These are phyloP conservation scores for Gossypium aridum DNA, from an alignment of 441 rosid species.

Conservation along the genomic window DNA sequence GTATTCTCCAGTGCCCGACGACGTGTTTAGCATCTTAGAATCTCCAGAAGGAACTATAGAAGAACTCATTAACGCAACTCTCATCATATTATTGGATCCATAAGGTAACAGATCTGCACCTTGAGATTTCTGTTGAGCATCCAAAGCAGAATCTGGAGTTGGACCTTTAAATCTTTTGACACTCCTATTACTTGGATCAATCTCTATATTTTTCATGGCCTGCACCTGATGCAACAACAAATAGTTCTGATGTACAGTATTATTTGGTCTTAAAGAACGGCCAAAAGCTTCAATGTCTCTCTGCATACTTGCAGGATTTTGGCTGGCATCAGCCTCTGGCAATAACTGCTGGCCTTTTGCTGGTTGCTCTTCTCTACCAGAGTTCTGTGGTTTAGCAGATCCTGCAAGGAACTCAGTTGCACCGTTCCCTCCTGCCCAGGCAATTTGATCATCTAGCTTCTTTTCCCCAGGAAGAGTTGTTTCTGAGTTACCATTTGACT, in stretches of 20 bases:
- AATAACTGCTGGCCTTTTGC: slow-evolving; percentile 24
- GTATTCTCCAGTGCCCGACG: slow-evolving; percentile 26
- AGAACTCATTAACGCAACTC: slow-evolving; percentile 18
- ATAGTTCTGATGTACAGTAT: slow-evolving; percentile 30
- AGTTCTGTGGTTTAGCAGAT: slow-evolving; percentile 21
- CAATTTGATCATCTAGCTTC: slow-evolving; percentile 31
- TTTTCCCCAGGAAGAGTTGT: slow-evolving; percentile 28
- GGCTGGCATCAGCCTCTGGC: slow-evolving; percentile 21
- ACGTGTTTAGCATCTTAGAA: slow-evolving; percentile 31
- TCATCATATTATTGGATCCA: slow-evolving; percentile 23
- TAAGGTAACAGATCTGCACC: slow-evolving; percentile 24
- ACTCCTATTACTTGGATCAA: slow-evolving; percentile 39
- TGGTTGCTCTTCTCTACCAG: slow-evolving; percentile 24
- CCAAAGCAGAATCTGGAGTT: slow-evolving; percentile 22
- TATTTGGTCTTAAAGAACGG: slow-evolving; percentile 39
- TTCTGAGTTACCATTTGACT: slow-evolving; percentile 30
- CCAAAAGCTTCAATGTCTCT: slow-evolving; percentile 50
- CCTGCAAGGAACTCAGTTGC: slow-evolving; percentile 30
- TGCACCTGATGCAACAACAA: slow-evolving; percentile 43
- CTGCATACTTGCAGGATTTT: slow-evolving; percentile 31
- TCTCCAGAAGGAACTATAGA: slow-evolving; percentile 31
- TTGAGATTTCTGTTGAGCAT: slow-evolving; percentile 23
- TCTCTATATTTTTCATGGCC: slow-evolving; percentile 40
- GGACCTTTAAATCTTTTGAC: slow-evolving; percentile 41
- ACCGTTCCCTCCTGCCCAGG: slow-evolving; percentile 29